Evolutionary conservation across 495 filamentous ascomycete genomes (phyloP).

Genomic region (Xylaria longipes): DNA sequence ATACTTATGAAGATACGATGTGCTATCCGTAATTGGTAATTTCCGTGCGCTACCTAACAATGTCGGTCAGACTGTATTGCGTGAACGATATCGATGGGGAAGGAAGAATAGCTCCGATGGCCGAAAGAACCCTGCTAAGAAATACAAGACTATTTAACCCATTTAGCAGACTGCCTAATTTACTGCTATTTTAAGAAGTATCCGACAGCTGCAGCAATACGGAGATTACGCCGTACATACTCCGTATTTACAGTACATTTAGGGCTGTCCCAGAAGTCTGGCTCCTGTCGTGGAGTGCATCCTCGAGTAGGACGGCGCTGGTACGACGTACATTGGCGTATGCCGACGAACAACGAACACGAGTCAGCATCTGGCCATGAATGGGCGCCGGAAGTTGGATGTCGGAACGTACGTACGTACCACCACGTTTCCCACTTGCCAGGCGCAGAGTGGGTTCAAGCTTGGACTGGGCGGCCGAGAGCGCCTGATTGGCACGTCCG

Average conservation of each 20-base stretch:
- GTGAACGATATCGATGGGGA: neutral
- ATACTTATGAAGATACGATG: neutral
- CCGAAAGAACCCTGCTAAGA: neutral
- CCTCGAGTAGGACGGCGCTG: slow-evolving; percentile 4
- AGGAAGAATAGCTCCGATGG: neutral
- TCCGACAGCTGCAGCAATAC: neutral
- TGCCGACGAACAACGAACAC: neutral
- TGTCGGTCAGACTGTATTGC: neutral
- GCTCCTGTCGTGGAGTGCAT: slow-evolving; percentile 20
- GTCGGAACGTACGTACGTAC: neutral
- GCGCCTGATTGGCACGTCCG: neutral
- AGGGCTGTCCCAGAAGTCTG: slow-evolving; percentile 18
- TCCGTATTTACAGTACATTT: neutral
- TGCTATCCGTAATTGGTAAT: neutral
- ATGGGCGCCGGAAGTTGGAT: neutral
- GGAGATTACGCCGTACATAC: neutral
- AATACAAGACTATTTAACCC: neutral
- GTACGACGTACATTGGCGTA: neutral
- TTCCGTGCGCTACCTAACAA: neutral
- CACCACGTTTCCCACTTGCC: neutral
- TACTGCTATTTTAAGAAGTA: neutral
- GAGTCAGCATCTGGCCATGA: neutral
- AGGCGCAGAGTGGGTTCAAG: neutral
- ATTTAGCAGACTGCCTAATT: neutral
- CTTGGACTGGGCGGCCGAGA: slow-evolving; percentile 5